Percentiles rank a stretch among this genome's conserved stretches.
Conservation (phyloP, 768 basidiomycete species). For the Boletus rubescentipes region DNA sequence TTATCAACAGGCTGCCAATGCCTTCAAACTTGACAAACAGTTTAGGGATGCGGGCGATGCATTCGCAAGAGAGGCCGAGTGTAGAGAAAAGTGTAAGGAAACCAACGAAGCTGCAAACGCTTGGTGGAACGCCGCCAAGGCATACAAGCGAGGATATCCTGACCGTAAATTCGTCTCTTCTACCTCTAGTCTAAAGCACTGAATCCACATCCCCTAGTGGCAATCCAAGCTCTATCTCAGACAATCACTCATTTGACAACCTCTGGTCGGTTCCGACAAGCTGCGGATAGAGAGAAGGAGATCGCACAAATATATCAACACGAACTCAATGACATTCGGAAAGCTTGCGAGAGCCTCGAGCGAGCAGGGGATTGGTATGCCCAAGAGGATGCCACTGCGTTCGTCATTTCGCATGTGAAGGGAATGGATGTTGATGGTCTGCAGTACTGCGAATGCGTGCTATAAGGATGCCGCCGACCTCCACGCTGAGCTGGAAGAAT, state of each 20-base stretch:
- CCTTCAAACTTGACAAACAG: slow-evolving; percentile 87
- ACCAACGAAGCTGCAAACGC: slow-evolving; percentile 94
- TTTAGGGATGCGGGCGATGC: slow-evolving; percentile 93
- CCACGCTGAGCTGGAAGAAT: slow-evolving; percentile 86
- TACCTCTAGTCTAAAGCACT: slow-evolving; percentile 1
- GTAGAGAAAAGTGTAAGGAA: slow-evolving; percentile 86
- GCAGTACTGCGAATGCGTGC: slow-evolving; percentile 91
- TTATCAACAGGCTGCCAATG: slow-evolving; percentile 91
- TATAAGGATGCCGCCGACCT: slow-evolving; percentile 97
- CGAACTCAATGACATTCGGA: slow-evolving; percentile 72
- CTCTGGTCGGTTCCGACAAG: slow-evolving; percentile 91
- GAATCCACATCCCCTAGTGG: slow-evolving; percentile 53
- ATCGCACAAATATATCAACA: slow-evolving; percentile 93
- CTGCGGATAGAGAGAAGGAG: slow-evolving; percentile 97
- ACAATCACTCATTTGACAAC: slow-evolving; percentile 83
- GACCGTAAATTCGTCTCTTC: slow-evolving; percentile 59
- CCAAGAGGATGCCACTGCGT: slow-evolving; percentile 98
- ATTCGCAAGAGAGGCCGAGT: slow-evolving; percentile 92
- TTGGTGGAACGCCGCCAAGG: slow-evolving; percentile 98
- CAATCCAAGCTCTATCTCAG: slow-evolving; percentile 81
- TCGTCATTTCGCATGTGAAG: slow-evolving; percentile 33
- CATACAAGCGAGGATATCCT: slow-evolving; percentile 86
- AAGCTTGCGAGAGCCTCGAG: slow-evolving; percentile 89
- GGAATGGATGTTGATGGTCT: slow-evolving; percentile 2
- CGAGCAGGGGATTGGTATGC: slow-evolving; percentile 96